Percentiles rank a stretch among this genome's conserved stretches.
These are phyloP conservation scores for Hericium alpestre DNA, from an alignment of 768 basidiomycete species.

Conservation along the genomic window DNA sequence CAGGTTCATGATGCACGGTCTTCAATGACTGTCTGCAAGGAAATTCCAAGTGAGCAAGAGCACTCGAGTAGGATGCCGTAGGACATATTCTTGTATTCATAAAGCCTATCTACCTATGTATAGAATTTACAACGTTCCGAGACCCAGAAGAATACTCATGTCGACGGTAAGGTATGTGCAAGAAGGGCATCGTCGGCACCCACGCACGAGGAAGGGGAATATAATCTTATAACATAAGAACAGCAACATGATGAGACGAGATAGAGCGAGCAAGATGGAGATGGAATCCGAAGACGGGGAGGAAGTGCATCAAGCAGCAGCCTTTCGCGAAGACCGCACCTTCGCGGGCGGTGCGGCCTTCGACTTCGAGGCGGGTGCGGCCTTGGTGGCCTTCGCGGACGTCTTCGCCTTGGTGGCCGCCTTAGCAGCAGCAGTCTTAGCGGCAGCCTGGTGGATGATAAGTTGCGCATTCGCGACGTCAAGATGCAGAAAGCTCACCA, in stretches of 20 bases:
- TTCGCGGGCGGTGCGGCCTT: conserved; percentile 1
- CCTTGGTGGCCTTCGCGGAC: not conserved
- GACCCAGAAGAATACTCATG: not conserved
- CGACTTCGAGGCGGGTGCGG: conserved; percentile 4
- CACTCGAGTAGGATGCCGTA: not conserved
- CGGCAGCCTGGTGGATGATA: conserved; percentile 6
- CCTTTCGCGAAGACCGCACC: not conserved
- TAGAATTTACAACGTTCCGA: not conserved
- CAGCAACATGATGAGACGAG: not conserved
- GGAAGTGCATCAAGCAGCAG: not conserved
- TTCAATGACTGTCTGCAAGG: not conserved
- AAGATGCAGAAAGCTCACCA: conserved; percentile 14
- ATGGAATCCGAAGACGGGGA: not conserved
- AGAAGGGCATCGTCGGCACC: not conserved
- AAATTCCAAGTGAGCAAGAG: not conserved
- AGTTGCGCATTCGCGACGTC: not conserved
- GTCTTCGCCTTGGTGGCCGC: conserved; percentile 8
- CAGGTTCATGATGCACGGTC: too few species aligned
- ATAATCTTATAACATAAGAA: conserved; percentile 16
- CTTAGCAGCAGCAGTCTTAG: not conserved
- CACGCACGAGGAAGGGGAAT: not conserved
- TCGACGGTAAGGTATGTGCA: not conserved
- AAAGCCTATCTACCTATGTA: not conserved
- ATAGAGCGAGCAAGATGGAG: not conserved
- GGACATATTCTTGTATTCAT: not conserved